Evolutionary conservation across 2,329 filamentous ascomycete species (phyloP), one percentile per base, ranked within the genome.

Genomic region (Orbilia javanica): DNA sequence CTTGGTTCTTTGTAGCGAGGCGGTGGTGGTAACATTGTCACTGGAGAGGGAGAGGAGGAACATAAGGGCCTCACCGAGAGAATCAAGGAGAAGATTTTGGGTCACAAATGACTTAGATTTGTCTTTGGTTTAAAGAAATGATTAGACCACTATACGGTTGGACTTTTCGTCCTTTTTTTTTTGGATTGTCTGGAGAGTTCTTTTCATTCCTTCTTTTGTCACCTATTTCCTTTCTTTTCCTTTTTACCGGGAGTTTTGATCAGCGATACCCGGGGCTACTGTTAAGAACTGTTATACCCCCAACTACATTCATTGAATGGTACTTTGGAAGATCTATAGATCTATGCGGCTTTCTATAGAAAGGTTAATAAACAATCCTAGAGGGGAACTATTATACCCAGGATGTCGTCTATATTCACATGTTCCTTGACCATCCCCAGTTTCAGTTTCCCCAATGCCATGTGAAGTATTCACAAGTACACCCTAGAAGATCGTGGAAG

Each of bases 11-110:
- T 65, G 1, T 63, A 82, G 82, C 80, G 82, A 64, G 82, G 82
- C 36, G 82, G 82, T 36, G 81, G 74, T n/a, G 82, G 80, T 25
- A 82, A 82, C 31, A 82, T 82, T 46, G 79, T 77, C 34, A 76
- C 63, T 31, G 39, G 62, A 4, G 79, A 71, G n/a, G 63, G 39
- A 13, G 72, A 79, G 55, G 68, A 53, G 11, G 70, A 79, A 13
- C 6, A 55, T 25, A 52, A 79, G 52, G 78, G 81, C 10, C 65
- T 82, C 8, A 73, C 75, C 1, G 81, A 82, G n/a, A 82, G 79
- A 55, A 25, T 83, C 27, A 83, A 82, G 66, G 75, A 79, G n/a
- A 82, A 79, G 64, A 22, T 82, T 11, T 80, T 81, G 4, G n/a
- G 36, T 5, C 36, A 79, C 48, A 78, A 79, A 46, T 76, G 53